Conservation (phyloP, 257 asterid species). For the Primulina tabacum region DNA sequence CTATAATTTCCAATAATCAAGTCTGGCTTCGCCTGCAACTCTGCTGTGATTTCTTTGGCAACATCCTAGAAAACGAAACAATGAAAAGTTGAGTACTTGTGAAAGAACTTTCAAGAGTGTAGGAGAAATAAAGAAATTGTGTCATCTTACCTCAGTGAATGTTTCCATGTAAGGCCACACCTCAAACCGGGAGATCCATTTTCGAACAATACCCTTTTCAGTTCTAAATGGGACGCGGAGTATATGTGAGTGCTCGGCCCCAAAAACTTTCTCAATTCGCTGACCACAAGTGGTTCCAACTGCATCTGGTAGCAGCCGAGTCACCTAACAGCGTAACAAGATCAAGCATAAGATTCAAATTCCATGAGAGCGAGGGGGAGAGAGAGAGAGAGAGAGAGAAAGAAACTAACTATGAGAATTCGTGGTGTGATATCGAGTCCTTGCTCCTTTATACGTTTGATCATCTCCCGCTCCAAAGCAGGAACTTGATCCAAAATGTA, state of each 20-base stretch:
- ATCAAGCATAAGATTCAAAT: neutral
- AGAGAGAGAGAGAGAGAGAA: neutral
- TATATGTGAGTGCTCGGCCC: constrained; percentile 88
- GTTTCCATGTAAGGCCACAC: constrained; percentile 99
- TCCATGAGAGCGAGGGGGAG: neutral
- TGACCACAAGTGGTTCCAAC: constrained; percentile 97
- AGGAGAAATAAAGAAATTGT: neutral
- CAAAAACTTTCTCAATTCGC: constrained; percentile 80
- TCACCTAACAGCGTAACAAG: constrained; percentile 46
- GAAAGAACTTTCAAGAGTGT: neutral
- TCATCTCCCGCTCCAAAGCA: constrained; percentile 88
- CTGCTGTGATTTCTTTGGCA: constrained; percentile 76
- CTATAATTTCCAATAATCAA: constrained; percentile 92
- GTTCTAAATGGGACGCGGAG: constrained; percentile 92
- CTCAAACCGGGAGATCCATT: constrained; percentile 98
- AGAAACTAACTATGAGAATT: constrained; percentile 66
- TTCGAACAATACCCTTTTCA: constrained; percentile 78
- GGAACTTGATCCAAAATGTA: constrained; percentile 99
- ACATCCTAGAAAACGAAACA: constrained; percentile 52
- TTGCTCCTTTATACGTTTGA: constrained; percentile 93
- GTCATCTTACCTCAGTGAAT: constrained; percentile 67
- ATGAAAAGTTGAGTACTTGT: constrained; percentile 4
- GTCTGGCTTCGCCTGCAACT: constrained; percentile 82
- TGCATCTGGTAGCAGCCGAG: constrained; percentile 95
- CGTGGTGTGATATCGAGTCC: constrained; percentile 89